phyloP scores from a whole-genome alignment of 1,139 yeast species.

The Sugiyamaella grinbergsii region DNA sequence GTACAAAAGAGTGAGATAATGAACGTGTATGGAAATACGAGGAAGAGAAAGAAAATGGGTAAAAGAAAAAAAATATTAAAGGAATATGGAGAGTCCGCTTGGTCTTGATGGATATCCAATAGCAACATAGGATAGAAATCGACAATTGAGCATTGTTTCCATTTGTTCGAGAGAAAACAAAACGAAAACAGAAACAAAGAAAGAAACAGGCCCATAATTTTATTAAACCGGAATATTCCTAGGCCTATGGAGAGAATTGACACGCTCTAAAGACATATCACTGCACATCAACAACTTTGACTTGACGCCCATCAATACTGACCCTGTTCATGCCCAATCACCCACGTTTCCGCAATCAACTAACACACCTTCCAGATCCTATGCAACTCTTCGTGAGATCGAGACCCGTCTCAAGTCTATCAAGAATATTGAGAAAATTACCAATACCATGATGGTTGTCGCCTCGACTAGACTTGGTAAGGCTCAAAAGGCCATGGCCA shows the following conservation, averaged over 20 bases:
- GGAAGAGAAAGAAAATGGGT: neutral
- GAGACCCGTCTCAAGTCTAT: constrained; percentile 97
- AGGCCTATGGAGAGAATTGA: no score
- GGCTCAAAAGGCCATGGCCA: constrained; percentile 94
- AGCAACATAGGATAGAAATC: no score
- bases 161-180: no score
- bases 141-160: no score
- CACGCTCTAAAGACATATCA: no score
- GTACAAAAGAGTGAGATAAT: neutral
- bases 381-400: constrained; percentile 98
- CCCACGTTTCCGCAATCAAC: neutral
- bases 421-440: constrained; percentile 97
- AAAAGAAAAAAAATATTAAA: neutral
- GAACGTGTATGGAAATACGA: neutral
- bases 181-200: no score
- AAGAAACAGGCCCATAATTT: no score
- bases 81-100: no score
- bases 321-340: no score
- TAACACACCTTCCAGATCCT: constrained; percentile 57
- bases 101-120: neutral
- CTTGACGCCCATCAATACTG: no score
- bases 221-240: no score
- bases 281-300: no score
- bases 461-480: constrained; percentile 95
- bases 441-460: constrained; percentile 99